These are phyloP conservation scores for Entomortierella parvispora DNA, from an alignment of 192 early-diverging fungal species.

Conservation along the genomic window DNA sequence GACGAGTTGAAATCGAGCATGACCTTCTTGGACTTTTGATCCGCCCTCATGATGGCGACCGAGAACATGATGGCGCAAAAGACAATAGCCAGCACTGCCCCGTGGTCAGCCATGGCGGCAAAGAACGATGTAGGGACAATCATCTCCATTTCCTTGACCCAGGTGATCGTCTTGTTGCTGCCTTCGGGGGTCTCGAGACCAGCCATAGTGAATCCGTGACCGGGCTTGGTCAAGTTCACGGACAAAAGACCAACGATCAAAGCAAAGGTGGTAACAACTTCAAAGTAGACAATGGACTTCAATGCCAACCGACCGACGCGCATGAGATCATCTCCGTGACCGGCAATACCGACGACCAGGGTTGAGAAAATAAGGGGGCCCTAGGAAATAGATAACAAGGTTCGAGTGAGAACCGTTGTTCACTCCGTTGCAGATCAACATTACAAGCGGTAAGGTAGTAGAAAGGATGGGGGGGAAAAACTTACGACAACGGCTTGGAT, in stretches of 20 bases:
- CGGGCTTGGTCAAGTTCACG: slow-evolving; percentile 70
- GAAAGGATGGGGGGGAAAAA: not conserved
- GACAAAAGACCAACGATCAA: slow-evolving; percentile 68
- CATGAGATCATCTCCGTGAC: slow-evolving; percentile 67
- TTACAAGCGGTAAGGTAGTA: too few relatives aligned
- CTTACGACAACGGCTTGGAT: slow-evolving; percentile 55
- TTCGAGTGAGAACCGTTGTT: too few relatives aligned
- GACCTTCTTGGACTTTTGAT: slow-evolving; percentile 49
- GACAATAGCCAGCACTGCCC: slow-evolving; percentile 63
- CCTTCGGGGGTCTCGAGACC: slow-evolving; percentile 9
- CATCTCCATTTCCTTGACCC: slow-evolving; percentile 61
- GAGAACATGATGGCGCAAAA: slow-evolving; percentile 74
- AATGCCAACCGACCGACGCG: slow-evolving; percentile 67
- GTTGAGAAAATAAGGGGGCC: slow-evolving; percentile 77
- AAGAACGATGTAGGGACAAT: slow-evolving; percentile 74
- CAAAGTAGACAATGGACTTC: slow-evolving; percentile 75
- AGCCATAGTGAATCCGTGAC: slow-evolving; percentile 50
- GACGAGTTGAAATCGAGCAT: slow-evolving; percentile 66
- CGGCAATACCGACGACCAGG: slow-evolving; percentile 74
- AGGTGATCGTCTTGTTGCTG: slow-evolving; percentile 48
- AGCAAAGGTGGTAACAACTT: slow-evolving; percentile 66
- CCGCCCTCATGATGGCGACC: slow-evolving; percentile 54
- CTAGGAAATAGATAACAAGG: slow-evolving; percentile 2
- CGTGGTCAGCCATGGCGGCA: slow-evolving; percentile 51
- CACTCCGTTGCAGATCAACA: too few relatives aligned